Conservation (phyloP, 1,139 yeast species). For the Taphrina deformans region DNA sequence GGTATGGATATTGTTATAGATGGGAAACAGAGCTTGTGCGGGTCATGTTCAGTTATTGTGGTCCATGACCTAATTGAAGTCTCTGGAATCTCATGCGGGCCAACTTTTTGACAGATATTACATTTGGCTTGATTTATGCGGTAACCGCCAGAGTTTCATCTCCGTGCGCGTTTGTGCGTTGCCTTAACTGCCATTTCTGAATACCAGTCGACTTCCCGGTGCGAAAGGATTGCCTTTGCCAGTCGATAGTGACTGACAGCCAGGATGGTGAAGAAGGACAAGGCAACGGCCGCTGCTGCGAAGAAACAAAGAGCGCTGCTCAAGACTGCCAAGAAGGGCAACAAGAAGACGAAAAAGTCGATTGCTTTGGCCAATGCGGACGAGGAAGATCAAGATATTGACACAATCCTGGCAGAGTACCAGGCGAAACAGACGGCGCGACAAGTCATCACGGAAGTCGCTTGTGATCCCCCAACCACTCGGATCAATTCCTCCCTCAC, state of each 20-base stretch:
- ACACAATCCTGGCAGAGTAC: slow-evolving; percentile 73
- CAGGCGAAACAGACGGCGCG: slow-evolving; percentile 61
- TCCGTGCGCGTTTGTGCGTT: background rate
- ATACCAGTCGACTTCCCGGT: too few species aligned
- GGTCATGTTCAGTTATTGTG: too few species aligned
- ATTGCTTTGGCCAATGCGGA: slow-evolving; percentile 53
- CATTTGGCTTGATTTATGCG: slow-evolving; percentile 8
- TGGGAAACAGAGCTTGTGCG: too few species aligned
- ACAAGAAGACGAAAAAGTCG: slow-evolving; percentile 70
- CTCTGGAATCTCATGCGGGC: background rate
- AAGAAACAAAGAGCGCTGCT: slow-evolving; percentile 73
- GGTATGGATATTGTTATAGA: too few species aligned
- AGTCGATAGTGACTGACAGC: too few species aligned
- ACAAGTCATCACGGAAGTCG: slow-evolving; percentile 65
- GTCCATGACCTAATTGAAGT: background rate
- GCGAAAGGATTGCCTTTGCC: too few species aligned
- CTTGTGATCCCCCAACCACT: slow-evolving; percentile 60
- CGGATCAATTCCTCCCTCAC: slow-evolving; percentile 74
- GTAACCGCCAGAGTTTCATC: background rate
- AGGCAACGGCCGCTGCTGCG: slow-evolving; percentile 53
- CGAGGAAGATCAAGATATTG: slow-evolving; percentile 87
- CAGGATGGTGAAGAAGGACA: slow-evolving; percentile 32
- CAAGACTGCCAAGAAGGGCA: slow-evolving; percentile 71
- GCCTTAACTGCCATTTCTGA: too few species aligned
- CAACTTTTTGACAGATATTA: background rate